Base-by-base conservation (phyloP, 2,329 filamentous ascomycete species). In the Ceratocystis huliohia region DNA sequence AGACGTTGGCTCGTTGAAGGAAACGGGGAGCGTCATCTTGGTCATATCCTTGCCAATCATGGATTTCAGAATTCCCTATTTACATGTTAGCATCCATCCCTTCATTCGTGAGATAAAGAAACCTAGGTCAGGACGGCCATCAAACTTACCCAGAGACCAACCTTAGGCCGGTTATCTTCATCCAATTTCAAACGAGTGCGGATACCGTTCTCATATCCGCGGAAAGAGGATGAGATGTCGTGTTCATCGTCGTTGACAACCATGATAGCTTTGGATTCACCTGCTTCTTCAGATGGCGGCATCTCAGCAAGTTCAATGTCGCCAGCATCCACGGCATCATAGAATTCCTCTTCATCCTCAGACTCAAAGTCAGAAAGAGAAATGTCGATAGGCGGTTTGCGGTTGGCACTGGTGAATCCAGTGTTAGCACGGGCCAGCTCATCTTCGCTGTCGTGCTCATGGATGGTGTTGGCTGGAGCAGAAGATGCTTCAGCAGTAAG, bases 21-120 rank as follows among this genome's bases (percentile, higher is more conserved):
- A 96, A 1, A 99, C 94, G 0, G 94, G 94, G 22, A 99, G 79
- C 0, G 94, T 97, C 93, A 99, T 99, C 79, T 95, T 97, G 46
- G 94, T 97, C 94, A 99, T 97, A 74, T 99, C 94, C 75, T 99
- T 97, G 69, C 94, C 94, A 76, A 99, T 96, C 94, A 99, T 97
- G 25, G 93, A 97, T 78, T 97, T 99, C 69, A 99, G 79, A 71
- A 99, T 96, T 70, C 88, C 88, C 92, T 96, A 61, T 13, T 28
- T 28, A 5, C n/a, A 25, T 53, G 37, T 66, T 66, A 66, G 59
- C 50, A 53, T 28, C 20, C 7, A 33, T 62, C 8, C 37, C 10
- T 41, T 41, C 3, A 41, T 41, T 41, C 37, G 13, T 41, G 10
- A 13, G 13, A n/a, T 25, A 65, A 59, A 5, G 33, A 30, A 10